Base-by-base conservation (phyloP, 2,329 filamentous ascomycete genomes). In the Alternaria rosae region DNA sequence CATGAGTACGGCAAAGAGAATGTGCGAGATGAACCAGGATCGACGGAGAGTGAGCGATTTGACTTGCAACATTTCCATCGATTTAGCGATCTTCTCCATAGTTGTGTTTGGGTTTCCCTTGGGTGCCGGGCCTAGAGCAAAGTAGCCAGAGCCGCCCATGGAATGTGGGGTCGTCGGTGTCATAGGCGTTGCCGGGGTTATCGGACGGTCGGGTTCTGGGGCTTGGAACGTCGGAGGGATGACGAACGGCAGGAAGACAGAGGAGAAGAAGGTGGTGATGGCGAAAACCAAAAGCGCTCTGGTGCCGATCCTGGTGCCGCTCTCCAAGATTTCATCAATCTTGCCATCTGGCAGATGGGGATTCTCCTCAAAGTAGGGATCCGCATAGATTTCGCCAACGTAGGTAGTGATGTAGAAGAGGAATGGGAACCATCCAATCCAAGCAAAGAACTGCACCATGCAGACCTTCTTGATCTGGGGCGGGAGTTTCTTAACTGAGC, bases 371-470 rank as follows among this genome's bases (percentile, higher is more conserved):
- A 97, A 89, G 69, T 87, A 91, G 0, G 93, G 93, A 75, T 97
- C 91, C 17, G 93, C 91, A 71, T 97, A 97, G 59, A 98, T 92
- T 76, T 97, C 93, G 64, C 92, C 94, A 69, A 97, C 91, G 78
- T 95, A 98, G 17, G 93, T 96, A 1, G 93, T 97, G 6, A 93
- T 93, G 82, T 98, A 98, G 81, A 97, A 97, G 3, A 98, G 85
- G 78, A 97, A 93, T 1, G 94, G 94, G 73, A 97, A 98, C 88
- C 94, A 97, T 54, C 93, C 94, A 59, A 97, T 89, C 94, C 94
- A 98, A 6, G 93, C 92, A 63, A 90, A 94, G 72, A 84, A 81
- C 57, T 84, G 82, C 0, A 83, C 82, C 54, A 80, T 72, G 60
- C 94, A 97, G 38, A 97, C 92, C 66, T 88, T 90, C 65, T 86